phyloP scores from a whole-genome alignment of 305 asterid species.

The Salvia sclarea region DNA sequence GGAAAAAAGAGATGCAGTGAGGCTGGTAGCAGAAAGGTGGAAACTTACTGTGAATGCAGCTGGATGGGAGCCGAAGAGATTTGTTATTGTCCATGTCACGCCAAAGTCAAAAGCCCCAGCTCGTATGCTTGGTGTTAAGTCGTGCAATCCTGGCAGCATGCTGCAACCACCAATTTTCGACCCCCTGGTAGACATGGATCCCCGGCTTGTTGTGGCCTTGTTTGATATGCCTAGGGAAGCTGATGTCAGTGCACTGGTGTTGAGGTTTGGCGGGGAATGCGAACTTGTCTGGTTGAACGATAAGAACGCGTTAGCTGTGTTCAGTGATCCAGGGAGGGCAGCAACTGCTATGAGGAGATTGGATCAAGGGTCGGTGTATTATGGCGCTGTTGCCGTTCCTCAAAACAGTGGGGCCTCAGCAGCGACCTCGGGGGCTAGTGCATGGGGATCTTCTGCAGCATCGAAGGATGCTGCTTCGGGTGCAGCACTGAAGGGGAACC shows the following conservation, averaged over 20 bases:
- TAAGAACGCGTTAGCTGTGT: conserved; percentile 90
- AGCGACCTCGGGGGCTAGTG: conserved; percentile 44
- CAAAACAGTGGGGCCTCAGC: conserved; percentile 47
- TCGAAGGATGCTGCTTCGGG: conserved; percentile 40
- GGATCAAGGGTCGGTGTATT: conserved; percentile 91
- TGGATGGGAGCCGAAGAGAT: conserved; percentile 98
- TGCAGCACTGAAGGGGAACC: conserved; percentile 52
- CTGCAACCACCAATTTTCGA: conserved; percentile 71
- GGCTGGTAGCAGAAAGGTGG: conserved; percentile 93
- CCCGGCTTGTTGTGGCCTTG: conserved; percentile 84
- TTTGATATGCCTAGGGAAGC: conserved; percentile 93
- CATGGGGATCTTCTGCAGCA: conserved; percentile 55
- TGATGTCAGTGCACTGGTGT: conserved; percentile 86
- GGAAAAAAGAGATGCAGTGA: conserved; percentile 84
- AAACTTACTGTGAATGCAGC: conserved; percentile 80
- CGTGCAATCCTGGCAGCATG: conserved; percentile 47
- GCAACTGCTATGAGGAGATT: conserved; percentile 96
- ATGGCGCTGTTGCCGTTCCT: conserved; percentile 69
- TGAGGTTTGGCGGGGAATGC: conserved; percentile 96
- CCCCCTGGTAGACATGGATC: conserved; percentile 89
- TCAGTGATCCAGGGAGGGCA: conserved; percentile 89
- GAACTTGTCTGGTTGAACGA: conserved; percentile 94
- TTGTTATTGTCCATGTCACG: conserved; percentile 70
- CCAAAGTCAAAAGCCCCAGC: conserved; percentile 82
- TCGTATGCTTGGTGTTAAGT: conserved; percentile 74